Base-by-base conservation (phyloP, 257 asterid genomes). In the Solanum peruvianum region DNA sequence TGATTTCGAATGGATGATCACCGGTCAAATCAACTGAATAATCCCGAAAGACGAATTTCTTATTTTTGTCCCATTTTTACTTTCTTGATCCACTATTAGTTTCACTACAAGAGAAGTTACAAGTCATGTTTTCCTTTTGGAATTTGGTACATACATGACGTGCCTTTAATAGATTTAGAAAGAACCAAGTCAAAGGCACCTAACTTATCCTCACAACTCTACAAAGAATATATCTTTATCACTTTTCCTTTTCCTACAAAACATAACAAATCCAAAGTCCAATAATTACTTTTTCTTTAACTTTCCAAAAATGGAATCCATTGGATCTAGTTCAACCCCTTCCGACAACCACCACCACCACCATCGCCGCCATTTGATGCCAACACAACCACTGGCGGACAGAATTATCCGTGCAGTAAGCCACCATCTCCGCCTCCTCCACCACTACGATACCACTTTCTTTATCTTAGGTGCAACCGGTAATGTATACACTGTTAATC, bases 381-480 rank as follows among this genome's bases (percentile, higher is more conserved):
- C 93, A 18, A 78, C 93, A 6, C 97, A 94, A 7, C 92, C 95
- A 44, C 87, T 93, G 44, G 92, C 94, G 3, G 98, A 94, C 66
- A 93, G 99, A 6, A 62, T 94, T 86, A 85, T 94, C 90, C 96
- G 99, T 18, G 98, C 99, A 35, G 88, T 94, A 13, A 89, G 91
- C 85, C 99, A 95, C 92, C 99, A 92, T n/a, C 95, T 97, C 88
- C 94, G 92, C 70, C 99, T 96, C 93, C 98, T 96, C 92, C 98
- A 94, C 95, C 94, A 95, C 82, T 78, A 90, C n/a, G 98, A 92
- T 88, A 82, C 98, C 67, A 88, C 86, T 31, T 96, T 96, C 93
- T 95, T 93, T 89, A 56, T 96, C 80, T 91, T 96, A 73, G 99
- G 98, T 66, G 96, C 96, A 80, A 95, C 99, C 45, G 98, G 98